phyloP scores from a whole-genome alignment of 2,329 filamentous ascomycete species.

The Pseudogymnoascus sp. region DNA sequence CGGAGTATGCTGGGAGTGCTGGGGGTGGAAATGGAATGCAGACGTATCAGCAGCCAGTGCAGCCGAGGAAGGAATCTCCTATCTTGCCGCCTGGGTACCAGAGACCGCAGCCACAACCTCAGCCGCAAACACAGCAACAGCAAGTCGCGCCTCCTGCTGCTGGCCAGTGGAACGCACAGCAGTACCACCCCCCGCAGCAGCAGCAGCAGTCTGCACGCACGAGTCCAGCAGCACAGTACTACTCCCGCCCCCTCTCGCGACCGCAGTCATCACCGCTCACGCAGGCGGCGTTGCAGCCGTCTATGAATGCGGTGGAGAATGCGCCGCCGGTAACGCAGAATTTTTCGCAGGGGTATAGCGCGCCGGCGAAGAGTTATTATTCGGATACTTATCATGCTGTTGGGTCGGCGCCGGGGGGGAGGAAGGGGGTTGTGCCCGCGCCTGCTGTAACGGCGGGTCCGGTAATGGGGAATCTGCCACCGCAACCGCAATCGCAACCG shows the following conservation, averaged over 20 bases:
- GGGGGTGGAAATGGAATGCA: not conserved
- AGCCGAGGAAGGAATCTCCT: not conserved
- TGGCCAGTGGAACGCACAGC: not conserved
- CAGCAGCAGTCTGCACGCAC: not conserved
- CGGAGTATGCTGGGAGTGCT: slow-evolving; percentile 19
- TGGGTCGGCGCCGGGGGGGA: not conserved
- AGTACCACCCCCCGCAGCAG: not conserved
- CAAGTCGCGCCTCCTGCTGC: not conserved
- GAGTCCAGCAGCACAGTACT: not conserved
- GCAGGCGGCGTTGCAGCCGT: not conserved
- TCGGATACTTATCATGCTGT: not conserved
- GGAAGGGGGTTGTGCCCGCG: not conserved
- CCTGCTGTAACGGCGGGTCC: not conserved
- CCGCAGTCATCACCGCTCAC: not conserved
- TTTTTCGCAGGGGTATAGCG: not conserved
- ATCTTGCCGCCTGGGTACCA: not conserved
- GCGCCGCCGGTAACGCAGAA: not conserved
- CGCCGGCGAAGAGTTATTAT: not conserved
- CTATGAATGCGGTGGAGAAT: not conserved
- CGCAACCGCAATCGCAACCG: not conserved
- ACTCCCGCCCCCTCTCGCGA: not conserved
- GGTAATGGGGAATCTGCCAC: not conserved
- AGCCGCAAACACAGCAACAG: not conserved
- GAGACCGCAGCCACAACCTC: not conserved
- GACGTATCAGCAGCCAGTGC: not conserved